Percentiles rank a stretch among this genome's conserved stretches.
Evolutionary conservation across 495 filamentous ascomycete species (phyloP).

Genomic region (Aspergillus funiculosus): DNA sequence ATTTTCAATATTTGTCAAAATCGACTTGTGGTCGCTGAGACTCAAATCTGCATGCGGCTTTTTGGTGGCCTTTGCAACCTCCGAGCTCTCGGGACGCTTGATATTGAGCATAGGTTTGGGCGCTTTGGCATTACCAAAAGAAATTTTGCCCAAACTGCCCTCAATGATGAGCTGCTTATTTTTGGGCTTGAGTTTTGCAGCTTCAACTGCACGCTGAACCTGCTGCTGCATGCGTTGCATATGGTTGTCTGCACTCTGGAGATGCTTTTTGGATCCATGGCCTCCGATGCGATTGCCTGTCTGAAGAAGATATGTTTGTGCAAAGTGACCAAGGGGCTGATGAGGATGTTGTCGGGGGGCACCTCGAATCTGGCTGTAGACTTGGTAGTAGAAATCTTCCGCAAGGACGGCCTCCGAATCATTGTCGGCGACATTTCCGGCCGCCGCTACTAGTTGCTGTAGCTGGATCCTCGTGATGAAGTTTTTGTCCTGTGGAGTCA

Average conservation of each 20-base stretch:
- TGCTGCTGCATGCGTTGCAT: slow-evolving; percentile 99
- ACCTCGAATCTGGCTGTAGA: slow-evolving; percentile 87
- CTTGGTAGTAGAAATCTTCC: slow-evolving; percentile 98
- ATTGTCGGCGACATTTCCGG: slow-evolving; percentile 74
- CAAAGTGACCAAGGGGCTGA: slow-evolving; percentile 90
- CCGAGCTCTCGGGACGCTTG: slow-evolving; percentile 75
- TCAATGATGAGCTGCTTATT: slow-evolving; percentile 98
- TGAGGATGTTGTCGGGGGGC: slow-evolving; percentile 79
- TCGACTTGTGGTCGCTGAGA: slow-evolving; percentile 69
- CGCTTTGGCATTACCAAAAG: slow-evolving; percentile 97
- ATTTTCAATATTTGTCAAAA: slow-evolving; percentile 76
- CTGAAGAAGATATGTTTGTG: slow-evolving; percentile 94
- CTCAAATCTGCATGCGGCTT: slow-evolving; percentile 44
- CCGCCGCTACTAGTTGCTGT: slow-evolving; percentile 88
- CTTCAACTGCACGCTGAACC: slow-evolving; percentile 93
- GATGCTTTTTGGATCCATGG: slow-evolving; percentile 56
- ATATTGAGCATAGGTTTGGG: slow-evolving; percentile 92
- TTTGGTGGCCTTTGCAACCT: slow-evolving; percentile 41
- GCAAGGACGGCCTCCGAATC: slow-evolving; percentile 71
- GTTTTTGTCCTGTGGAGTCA: slow-evolving; percentile 99
- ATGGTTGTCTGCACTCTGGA: slow-evolving; percentile 82
- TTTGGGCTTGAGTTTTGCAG: slow-evolving; percentile 93
- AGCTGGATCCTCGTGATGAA: slow-evolving; percentile 97
- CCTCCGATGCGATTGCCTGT: slow-evolving; percentile 74
- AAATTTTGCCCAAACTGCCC: slow-evolving; percentile 96